phyloP scores from a whole-genome alignment of 208 protist species.

The Kentomonas sorsogonicus region DNA sequence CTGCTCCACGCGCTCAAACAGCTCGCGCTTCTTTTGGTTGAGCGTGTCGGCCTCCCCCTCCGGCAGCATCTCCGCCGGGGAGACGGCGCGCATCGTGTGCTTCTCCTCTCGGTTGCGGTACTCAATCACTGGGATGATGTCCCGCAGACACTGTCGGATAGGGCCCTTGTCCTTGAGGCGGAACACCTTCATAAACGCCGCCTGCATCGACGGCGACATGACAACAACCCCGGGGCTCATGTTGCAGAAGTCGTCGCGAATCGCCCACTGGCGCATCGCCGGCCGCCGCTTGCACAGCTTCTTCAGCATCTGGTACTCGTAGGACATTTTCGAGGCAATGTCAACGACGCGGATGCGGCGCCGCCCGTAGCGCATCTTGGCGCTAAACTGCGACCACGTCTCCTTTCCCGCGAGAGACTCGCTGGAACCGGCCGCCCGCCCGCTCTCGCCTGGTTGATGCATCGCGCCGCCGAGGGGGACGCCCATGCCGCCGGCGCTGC shows the following conservation, averaged over 20 bases:
- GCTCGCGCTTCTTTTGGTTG: conserved; percentile 85
- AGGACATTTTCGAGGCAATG: conserved; percentile 86
- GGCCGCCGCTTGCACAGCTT: conserved; percentile 82
- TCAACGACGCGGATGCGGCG: conserved; percentile 84
- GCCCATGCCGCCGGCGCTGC: neutral
- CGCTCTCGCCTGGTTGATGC: conserved; percentile 69
- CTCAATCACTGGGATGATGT: conserved; percentile 86
- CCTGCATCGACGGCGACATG: conserved; percentile 89
- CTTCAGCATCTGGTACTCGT: conserved; percentile 90
- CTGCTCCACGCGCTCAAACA: conserved; percentile 76
- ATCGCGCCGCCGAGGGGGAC: conserved; percentile 40
- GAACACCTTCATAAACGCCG: conserved; percentile 87
- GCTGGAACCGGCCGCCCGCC: conserved; percentile 44
- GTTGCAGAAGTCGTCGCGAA: conserved; percentile 83
- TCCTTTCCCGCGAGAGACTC: conserved; percentile 61
- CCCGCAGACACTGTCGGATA: conserved; percentile 74
- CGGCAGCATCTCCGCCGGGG: conserved; percentile 68
- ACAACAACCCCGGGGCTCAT: conserved; percentile 84
- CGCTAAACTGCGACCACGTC: conserved; percentile 81
- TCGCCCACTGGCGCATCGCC: conserved; percentile 81
- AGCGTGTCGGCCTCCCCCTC: conserved; percentile 81
- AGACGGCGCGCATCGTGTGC: conserved; percentile 31
- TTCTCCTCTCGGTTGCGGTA: conserved; percentile 80
- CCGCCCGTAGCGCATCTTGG: conserved; percentile 71
- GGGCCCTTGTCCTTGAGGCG: conserved; percentile 79